phyloP scores from a whole-genome alignment of 139 green algal genomes.

The Picochlorum sp. region DNA sequence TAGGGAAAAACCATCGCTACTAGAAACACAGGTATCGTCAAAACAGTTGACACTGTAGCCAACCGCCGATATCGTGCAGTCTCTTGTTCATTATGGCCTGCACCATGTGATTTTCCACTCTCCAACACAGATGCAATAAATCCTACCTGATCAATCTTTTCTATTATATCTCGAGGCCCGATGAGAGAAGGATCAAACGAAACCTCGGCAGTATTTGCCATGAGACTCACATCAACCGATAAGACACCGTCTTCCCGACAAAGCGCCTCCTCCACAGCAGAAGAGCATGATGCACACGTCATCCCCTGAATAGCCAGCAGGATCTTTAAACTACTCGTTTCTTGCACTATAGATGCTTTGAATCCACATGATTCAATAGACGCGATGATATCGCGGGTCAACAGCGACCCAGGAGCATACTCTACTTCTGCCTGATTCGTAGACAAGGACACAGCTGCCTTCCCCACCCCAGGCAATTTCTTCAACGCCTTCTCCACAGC shows the following conservation, averaged over 20 bases:
- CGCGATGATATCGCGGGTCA: slow-evolving; percentile 28
- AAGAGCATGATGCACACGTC: slow-evolving; percentile 26
- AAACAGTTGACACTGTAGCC: slow-evolving; percentile 34
- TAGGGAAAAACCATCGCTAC: slow-evolving; percentile 79
- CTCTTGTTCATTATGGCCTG: slow-evolving; percentile 33
- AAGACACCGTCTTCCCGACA: slow-evolving; percentile 12
- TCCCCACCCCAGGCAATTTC: slow-evolving; percentile 30
- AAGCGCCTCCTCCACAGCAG: slow-evolving; percentile 26
- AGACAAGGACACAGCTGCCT: slow-evolving; percentile 39
- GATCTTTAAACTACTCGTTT: slow-evolving; percentile 23
- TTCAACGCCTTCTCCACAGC: slow-evolving; percentile 51
- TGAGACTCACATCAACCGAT: slow-evolving; percentile 29
- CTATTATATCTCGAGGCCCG: slow-evolving; percentile 63
- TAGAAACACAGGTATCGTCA: slow-evolving; percentile 85
- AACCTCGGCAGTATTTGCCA: slow-evolving; percentile 53
- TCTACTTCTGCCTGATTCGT: slow-evolving; percentile 28
- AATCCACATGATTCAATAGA: slow-evolving; percentile 65
- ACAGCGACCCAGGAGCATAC: slow-evolving; percentile 7
- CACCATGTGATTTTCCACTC: not conserved
- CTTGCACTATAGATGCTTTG: slow-evolving; percentile 22
- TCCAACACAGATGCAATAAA: slow-evolving; percentile 28
- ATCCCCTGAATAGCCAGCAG: slow-evolving; percentile 26
- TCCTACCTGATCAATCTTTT: slow-evolving; percentile 47
- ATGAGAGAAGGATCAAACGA: slow-evolving; percentile 46
- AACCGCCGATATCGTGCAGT: slow-evolving; percentile 38